Evolutionary conservation across 2,329 filamentous ascomycete species (phyloP).

Genomic region (Trichoderma sp.): DNA sequence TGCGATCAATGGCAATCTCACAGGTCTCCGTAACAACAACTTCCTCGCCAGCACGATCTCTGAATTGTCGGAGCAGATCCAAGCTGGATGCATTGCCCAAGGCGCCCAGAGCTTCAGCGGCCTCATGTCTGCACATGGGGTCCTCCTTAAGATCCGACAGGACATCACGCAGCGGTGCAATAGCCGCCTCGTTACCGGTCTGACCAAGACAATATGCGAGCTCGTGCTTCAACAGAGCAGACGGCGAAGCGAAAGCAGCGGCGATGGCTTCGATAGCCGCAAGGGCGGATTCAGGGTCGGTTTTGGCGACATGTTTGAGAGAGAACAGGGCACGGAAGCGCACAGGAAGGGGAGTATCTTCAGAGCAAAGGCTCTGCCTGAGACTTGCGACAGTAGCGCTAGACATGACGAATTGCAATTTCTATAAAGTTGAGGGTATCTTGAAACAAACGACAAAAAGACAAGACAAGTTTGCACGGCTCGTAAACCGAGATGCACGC

Average conservation of each 20-base stretch:
- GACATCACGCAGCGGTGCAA: slow-evolving; percentile 69
- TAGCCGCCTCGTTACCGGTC: slow-evolving; percentile 72
- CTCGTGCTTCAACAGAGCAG: slow-evolving; percentile 91
- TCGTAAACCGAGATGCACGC: slow-evolving; percentile 1
- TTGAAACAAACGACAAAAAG: not conserved
- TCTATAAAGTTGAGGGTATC: slow-evolving; percentile 1
- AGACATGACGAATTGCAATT: slow-evolving; percentile 23
- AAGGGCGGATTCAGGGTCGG: slow-evolving; percentile 55
- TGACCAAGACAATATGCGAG: slow-evolving; percentile 96
- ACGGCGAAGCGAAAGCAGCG: slow-evolving; percentile 78
- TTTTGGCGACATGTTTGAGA: slow-evolving; percentile 85
- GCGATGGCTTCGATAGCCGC: slow-evolving; percentile 77
- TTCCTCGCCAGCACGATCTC: slow-evolving; percentile 73
- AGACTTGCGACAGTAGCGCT: slow-evolving; percentile 57
- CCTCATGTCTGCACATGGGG: slow-evolving; percentile 93
- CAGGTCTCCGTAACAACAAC: slow-evolving; percentile 91
- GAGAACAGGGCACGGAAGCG: slow-evolving; percentile 98
- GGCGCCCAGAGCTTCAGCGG: slow-evolving; percentile 89
- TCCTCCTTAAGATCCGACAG: slow-evolving; percentile 80
- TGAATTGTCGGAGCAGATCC: slow-evolving; percentile 67
- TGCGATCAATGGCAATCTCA: slow-evolving; percentile 91
- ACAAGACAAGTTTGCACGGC: not conserved
- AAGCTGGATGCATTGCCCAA: slow-evolving; percentile 74
- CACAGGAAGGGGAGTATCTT: slow-evolving; percentile 76
- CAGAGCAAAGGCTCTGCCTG: slow-evolving; percentile 74